Base-by-base conservation (phyloP, 1,139 yeast genomes). In the Yamadazyma atlantica region DNA sequence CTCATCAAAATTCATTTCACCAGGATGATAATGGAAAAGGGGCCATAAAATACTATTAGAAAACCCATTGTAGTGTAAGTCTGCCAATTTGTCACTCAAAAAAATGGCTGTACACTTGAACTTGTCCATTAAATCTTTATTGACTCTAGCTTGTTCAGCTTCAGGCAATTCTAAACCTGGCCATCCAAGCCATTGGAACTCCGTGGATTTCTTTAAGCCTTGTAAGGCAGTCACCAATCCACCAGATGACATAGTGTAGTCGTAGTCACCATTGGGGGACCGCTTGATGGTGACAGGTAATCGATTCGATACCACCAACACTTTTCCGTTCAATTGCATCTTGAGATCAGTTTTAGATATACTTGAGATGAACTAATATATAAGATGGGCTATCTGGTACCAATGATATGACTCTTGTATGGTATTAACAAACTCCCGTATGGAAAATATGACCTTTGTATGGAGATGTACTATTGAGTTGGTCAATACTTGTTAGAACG, bases 101-200 rank as follows among this genome's bases (percentile, higher is more conserved):
- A 84, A 94, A 36, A 94, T 84, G 1, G 99, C 98, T 19, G 88
- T 81, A 50, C 97, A 92, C 45, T 84, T 85, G 69, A 89, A 92
- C 57, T 87, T 80, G 30, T 78, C 78, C 60, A 73, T 72, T 46
- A 94, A 67, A 48, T 90, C 96, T 17, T 65, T 57, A 43, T 80
- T 80, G 38, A 94, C 95, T 40, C 69, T 66, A 0, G 62, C 75
- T 57, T 84, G 84, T 49, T 89, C 96, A 29, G 73, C 75, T 21
- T 72, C 85, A 2, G 96, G 95, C 7, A 94, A 73, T 53, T 89
- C 96, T 54, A 89, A 66, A 1, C 96, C 78, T 1, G 97, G 96
- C 99, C 99, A 94, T 14, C 99, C 99, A 52, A 87, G 81, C 99
- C 99, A 94, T 58, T 87, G 94, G 64, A 92, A 92, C 43, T 85